Base-by-base conservation (phyloP, 176 grass and related monocot species). In the Alopecurus myosuroides region DNA sequence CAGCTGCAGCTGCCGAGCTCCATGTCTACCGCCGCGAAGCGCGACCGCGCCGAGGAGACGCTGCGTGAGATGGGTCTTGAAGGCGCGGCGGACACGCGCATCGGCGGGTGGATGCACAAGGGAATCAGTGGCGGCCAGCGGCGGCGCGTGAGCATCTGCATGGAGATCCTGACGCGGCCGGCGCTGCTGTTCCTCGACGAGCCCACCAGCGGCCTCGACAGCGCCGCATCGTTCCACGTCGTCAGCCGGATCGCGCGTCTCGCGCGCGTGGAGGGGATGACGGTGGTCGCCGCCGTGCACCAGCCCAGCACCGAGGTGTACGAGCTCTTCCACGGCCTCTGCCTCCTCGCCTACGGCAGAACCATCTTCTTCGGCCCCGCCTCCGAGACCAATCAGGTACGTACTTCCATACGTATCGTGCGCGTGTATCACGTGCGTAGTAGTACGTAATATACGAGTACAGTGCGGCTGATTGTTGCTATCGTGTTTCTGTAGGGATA, bases 131-230 rank as follows among this genome's bases (percentile, higher is more conserved):
- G 96, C 25, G 96, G 93, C 4, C 96, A 95, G 84, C 88, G 91
- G 7, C 85, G 95, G 3, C 87, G 91, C 0, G 95, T 95, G 17
- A 95, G 87, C 85, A 88, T 95, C 56, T 94, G 89, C 93, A 86
- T 90, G 68, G 97, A 98, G 91, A 98, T 95, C 85, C 84, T 95
- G 11, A 94, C 89, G 0, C 77, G 97, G 13, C 93, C 96, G 2
- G 83, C 91, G 77, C 81, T 98, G 49, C 81, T 98, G 50, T 98
- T 98, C 91, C 85, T 98, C 0, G 93, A 98, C 77, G 97, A 98
- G 88, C 97, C 97, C 37, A 98, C 97, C 9, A 98, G 91, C 74
- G 97, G 96, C 1, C 90, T 99, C 85, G 97, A 99, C 79, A 92
- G 89, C 77, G 93, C 97, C 17, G 91, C 97, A 0, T 94, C 91